phyloP scores from a whole-genome alignment of 2,329 filamentous ascomycete species.

The Arthroderma uncinatum region DNA sequence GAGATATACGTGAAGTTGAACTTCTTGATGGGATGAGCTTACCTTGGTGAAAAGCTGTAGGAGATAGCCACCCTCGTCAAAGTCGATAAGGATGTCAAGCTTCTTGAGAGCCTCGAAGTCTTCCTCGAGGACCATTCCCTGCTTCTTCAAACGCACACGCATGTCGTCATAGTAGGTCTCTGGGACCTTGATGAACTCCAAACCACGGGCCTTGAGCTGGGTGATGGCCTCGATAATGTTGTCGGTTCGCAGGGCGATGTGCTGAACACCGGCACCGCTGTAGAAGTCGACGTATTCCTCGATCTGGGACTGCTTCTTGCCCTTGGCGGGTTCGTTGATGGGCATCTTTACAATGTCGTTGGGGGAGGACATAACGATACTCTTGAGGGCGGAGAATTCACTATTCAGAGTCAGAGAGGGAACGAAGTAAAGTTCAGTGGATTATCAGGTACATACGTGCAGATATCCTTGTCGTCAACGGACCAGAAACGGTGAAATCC shows the following conservation, averaged over 20 bases:
- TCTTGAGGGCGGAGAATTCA: conserved; percentile 79
- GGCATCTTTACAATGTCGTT: conserved; percentile 93
- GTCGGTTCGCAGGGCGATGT: conserved; percentile 73
- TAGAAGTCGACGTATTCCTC: conserved; percentile 91
- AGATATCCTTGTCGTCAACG: conserved; percentile 86
- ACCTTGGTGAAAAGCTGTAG: conserved; percentile 62
- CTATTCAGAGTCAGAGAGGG: conserved; percentile 12
- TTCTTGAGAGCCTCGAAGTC: conserved; percentile 75
- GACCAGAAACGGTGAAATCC: conserved; percentile 97
- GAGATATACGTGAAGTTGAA: background rate
- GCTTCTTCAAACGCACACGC: conserved; percentile 57
- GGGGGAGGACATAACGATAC: conserved; percentile 77
- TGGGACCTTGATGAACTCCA: conserved; percentile 87
- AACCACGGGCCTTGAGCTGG: conserved; percentile 70
- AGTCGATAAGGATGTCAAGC: conserved; percentile 85
- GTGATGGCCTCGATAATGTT: conserved; percentile 70
- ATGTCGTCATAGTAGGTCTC: conserved; percentile 75
- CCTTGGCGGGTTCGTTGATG: conserved; percentile 87
- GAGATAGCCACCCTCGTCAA: conserved; percentile 83
- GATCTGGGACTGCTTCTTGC: conserved; percentile 87
- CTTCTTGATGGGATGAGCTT: conserved; percentile 11
- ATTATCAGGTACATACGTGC: conserved; percentile 40
- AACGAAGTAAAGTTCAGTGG: background rate
- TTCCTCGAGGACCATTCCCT: conserved; percentile 54
- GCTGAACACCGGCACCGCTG: conserved; percentile 78